A percentile compares a stretch with the other conserved stretches of the same genome.
These are phyloP conservation scores for Coemansia sp. DNA, from an alignment of 192 early-diverging fungal species.

Conservation along the genomic window DNA sequence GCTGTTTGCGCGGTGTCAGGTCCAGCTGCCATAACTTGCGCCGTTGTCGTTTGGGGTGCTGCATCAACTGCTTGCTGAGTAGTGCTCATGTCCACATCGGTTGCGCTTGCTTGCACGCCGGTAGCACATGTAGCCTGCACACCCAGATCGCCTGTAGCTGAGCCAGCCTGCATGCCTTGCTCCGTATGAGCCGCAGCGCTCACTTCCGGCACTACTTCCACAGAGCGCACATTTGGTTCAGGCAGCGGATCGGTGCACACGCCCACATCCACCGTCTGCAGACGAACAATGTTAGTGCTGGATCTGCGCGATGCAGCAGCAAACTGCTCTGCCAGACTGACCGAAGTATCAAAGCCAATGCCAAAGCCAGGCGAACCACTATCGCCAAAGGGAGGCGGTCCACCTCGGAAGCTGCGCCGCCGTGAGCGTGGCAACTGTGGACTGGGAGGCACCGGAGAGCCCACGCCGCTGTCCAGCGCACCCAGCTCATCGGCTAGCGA, in stretches of 20 bases:
- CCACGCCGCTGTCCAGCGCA: slow-evolving; percentile 1
- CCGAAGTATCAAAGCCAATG: slow-evolving; percentile 35
- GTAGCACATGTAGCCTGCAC: slow-evolving; percentile 1
- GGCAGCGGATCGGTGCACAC: slow-evolving; percentile 25
- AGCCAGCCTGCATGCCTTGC: slow-evolving; percentile 6
- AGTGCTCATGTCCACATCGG: slow-evolving; percentile 21
- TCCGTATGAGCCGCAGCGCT: slow-evolving; percentile 10
- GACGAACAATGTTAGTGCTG: slow-evolving; percentile 11
- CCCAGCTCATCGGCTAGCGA: slow-evolving; percentile 37
- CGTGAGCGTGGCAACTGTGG: slow-evolving; percentile 8
- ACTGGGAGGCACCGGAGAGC: slow-evolving; percentile 17
- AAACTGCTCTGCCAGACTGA: slow-evolving; percentile 43
- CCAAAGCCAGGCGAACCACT: slow-evolving; percentile 25
- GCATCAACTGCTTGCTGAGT: slow-evolving; percentile 14
- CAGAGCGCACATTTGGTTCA: slow-evolving; percentile 15
- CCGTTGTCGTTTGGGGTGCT: background rate
- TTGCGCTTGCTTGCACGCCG: slow-evolving; percentile 7
- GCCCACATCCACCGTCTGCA: slow-evolving; percentile 34
- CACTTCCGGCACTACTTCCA: slow-evolving; percentile 7
- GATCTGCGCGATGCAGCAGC: slow-evolving; percentile 20
- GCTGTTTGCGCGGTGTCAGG: background rate
- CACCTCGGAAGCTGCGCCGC: slow-evolving; percentile 26
- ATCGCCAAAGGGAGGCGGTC: slow-evolving; percentile 34
- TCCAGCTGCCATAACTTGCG: background rate
- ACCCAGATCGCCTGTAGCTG: slow-evolving; percentile 1